A percentile compares a stretch with the other conserved stretches of the same genome.
These are phyloP conservation scores for Cytospora piceae DNA, from an alignment of 2,329 filamentous ascomycete species.

Conservation along the genomic window DNA sequence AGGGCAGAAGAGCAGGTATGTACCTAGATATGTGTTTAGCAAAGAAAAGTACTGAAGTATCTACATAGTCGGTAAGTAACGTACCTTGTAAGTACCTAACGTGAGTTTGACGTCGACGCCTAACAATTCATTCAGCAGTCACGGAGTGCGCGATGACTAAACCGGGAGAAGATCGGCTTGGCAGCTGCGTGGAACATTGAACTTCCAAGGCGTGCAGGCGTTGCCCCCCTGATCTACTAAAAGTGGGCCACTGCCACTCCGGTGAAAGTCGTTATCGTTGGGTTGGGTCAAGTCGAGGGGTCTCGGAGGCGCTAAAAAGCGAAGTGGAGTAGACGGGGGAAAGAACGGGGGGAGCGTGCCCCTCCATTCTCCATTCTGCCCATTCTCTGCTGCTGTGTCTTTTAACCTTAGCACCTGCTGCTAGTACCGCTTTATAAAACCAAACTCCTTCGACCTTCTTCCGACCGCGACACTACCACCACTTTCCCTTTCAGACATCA, in stretches of 20 bases:
- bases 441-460: conserved; percentile 7
- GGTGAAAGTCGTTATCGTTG: neutral
- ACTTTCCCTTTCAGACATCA: conserved; percentile 16
- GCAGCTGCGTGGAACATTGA: neutral
- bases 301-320: conserved; percentile 9
- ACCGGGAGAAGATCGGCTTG: neutral
- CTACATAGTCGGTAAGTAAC: neutral
- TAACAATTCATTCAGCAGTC: neutral
- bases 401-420: conserved; percentile 11
- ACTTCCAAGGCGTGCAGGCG: neutral
- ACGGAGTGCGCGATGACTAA: conserved; percentile 2
- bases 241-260: neutral
- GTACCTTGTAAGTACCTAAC: neutral
- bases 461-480: conserved; percentile 16
- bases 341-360: conserved; percentile 7
- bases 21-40: no score
- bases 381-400: conserved; percentile 14
- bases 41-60: no score
- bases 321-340: neutral
- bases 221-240: conserved; percentile 1
- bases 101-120: neutral
- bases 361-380: conserved; percentile 21
- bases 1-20: neutral
- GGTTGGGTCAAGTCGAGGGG: neutral
- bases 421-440: neutral